Percentiles rank a stretch among this genome's conserved stretches.
Conservation (phyloP, 108 stramenopile genomes). For the Skeletonema tropicum region DNA sequence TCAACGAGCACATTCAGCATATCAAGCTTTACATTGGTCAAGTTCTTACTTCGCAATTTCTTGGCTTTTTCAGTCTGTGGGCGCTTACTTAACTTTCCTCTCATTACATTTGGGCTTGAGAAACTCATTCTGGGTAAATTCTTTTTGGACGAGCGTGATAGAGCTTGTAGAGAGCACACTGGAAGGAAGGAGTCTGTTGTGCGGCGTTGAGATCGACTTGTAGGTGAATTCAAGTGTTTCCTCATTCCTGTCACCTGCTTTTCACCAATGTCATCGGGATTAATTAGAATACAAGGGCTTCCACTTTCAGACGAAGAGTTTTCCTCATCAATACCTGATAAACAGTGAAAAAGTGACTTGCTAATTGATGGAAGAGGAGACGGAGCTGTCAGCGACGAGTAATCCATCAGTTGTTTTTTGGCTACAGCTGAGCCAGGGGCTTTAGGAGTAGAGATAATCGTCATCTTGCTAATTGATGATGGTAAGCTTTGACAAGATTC, state of each 20-base stretch:
- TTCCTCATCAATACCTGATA: background rate
- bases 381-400: background rate
- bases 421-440: background rate
- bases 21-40: conserved; percentile 1
- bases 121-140: background rate
- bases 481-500: background rate
- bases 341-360: background rate
- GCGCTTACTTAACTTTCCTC: background rate
- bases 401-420: background rate
- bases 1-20: background rate
- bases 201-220: background rate
- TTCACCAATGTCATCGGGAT: background rate
- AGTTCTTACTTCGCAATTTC: background rate
- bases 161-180: background rate
- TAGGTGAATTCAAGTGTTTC: background rate
- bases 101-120: background rate
- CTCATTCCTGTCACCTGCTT: background rate
- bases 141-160: background rate
- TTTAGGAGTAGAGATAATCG: conserved; percentile 1
- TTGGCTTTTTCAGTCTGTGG: background rate
- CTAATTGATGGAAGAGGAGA: background rate
- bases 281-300: background rate
- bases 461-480: background rate
- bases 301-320: background rate
- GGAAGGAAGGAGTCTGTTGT: background rate